phyloP scores from a whole-genome alignment of 2,329 filamentous ascomycete genomes.

The Scopulariopsis brevicaulis region DNA sequence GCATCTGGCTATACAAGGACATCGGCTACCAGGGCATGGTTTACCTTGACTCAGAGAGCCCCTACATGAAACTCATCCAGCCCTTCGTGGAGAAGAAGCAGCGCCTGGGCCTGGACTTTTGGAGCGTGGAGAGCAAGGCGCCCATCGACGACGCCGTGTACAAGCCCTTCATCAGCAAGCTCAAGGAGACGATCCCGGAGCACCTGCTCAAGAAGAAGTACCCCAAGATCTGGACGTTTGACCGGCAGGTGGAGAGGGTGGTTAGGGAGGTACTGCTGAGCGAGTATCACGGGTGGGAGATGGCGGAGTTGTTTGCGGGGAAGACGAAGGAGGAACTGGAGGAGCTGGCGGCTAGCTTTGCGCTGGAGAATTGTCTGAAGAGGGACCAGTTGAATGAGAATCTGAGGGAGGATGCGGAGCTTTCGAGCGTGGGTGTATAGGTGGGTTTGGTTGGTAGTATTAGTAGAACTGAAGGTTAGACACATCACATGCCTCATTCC shows the following conservation, averaged over 20 bases:
- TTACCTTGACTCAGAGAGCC: constrained; percentile 29
- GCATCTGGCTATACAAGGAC: constrained; percentile 49
- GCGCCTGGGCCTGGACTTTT: constrained; percentile 38
- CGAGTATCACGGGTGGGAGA: constrained; percentile 38
- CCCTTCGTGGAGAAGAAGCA: constrained; percentile 46
- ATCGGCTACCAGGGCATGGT: constrained; percentile 45
- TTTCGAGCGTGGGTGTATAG: neutral
- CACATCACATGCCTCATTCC: no score
- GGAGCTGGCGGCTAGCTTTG: constrained; percentile 36
- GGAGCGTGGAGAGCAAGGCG: constrained; percentile 27
- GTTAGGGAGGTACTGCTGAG: constrained; percentile 27
- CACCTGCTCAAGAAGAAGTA: constrained; percentile 29
- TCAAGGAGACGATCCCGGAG: constrained; percentile 30
- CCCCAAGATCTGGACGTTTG: constrained; percentile 36
- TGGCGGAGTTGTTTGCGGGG: constrained; percentile 40
- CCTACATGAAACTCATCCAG: constrained; percentile 37
- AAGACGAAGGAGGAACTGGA: constrained; percentile 41
- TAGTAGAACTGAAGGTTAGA: no score
- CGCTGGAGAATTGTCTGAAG: constrained; percentile 40
- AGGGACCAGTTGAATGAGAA: constrained; percentile 39
- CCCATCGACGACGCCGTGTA: constrained; percentile 21
- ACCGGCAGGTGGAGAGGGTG: constrained; percentile 34
- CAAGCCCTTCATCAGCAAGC: constrained; percentile 23
- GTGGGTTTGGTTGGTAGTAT: no score
- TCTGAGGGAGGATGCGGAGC: constrained; percentile 27